These are phyloP conservation scores for Aureobasidium sp. DNA, from an alignment of 2,329 filamentous ascomycete species.

Conservation along the genomic window DNA sequence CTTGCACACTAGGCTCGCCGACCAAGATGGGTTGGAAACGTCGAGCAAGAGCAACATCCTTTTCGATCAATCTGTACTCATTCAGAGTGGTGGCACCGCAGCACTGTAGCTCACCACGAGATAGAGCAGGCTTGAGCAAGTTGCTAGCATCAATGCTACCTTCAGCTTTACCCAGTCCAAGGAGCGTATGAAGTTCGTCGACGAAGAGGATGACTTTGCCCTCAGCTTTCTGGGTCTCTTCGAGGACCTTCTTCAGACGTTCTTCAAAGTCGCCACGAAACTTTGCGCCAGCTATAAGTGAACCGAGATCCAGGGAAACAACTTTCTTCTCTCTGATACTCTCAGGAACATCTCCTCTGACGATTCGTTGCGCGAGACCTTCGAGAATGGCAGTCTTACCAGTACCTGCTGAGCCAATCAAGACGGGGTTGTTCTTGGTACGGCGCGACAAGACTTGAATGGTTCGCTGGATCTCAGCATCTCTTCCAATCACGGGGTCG, in stretches of 20 bases:
- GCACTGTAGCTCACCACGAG: slow-evolving; percentile 86
- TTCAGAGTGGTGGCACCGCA: slow-evolving; percentile 89
- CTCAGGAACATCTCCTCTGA: slow-evolving; percentile 87
- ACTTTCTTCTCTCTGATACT: slow-evolving; percentile 93
- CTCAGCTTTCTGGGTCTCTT: slow-evolving; percentile 81
- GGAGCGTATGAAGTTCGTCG: slow-evolving; percentile 84
- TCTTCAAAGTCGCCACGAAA: slow-evolving; percentile 96
- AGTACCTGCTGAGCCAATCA: slow-evolving; percentile 87
- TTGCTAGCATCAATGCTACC: slow-evolving; percentile 96
- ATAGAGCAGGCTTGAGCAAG: slow-evolving; percentile 86
- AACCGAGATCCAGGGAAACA: slow-evolving; percentile 78
- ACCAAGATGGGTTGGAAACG: slow-evolving; percentile 92
- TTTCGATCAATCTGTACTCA: slow-evolving; percentile 91
- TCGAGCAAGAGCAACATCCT: slow-evolving; percentile 85
- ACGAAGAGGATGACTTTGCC: slow-evolving; percentile 92
- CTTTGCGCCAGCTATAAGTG: slow-evolving; percentile 90
- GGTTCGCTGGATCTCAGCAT: slow-evolving; percentile 84
- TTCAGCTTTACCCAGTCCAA: slow-evolving; percentile 90
- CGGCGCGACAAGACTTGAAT: slow-evolving; percentile 88
- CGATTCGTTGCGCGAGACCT: slow-evolving; percentile 81
- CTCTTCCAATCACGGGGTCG: slow-evolving; percentile 91
- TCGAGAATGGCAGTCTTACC: slow-evolving; percentile 93
- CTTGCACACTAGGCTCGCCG: slow-evolving; percentile 82
- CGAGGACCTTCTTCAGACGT: slow-evolving; percentile 79
- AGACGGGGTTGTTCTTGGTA: slow-evolving; percentile 91